These are phyloP conservation scores for Salisapilia sapeloensis DNA, from an alignment of 352 stramenopile species.

Conservation along the genomic window DNA sequence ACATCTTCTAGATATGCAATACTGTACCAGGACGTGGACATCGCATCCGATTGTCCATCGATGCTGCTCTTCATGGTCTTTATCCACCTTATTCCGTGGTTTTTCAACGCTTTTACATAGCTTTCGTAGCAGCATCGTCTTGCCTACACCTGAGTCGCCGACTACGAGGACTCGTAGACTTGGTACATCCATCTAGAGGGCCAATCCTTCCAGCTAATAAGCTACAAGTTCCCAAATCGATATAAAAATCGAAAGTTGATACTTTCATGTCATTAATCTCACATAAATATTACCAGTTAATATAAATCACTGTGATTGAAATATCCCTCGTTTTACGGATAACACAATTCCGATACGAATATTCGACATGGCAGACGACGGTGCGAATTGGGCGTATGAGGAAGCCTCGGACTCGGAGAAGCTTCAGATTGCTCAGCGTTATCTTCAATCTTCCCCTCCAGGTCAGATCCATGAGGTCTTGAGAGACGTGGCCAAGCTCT, in stretches of 20 bases:
- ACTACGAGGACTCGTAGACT: constrained; percentile 65
- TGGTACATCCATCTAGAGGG: constrained; percentile 52
- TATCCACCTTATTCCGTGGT: constrained; percentile 4
- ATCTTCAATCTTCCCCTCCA: constrained; percentile 79
- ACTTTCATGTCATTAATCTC: too few species aligned
- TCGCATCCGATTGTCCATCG: constrained; percentile 74
- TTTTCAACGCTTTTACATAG: constrained; percentile 25
- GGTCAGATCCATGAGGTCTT: constrained; percentile 81
- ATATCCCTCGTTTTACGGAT: too few species aligned
- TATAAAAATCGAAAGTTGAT: too few species aligned
- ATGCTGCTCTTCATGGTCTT: constrained; percentile 4
- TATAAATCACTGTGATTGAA: too few species aligned
- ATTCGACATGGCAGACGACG: constrained; percentile 44
- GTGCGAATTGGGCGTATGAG: constrained; percentile 40
- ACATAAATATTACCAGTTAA: too few species aligned
- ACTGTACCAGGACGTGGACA: constrained; percentile 45
- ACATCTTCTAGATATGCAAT: too few species aligned
- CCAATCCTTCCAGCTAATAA: too few species aligned
- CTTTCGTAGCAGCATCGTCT: constrained; percentile 52
- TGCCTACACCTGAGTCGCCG: constrained; percentile 74
- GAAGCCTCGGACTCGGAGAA: constrained; percentile 77
- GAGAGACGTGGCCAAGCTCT: constrained; percentile 70
- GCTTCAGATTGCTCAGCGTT: constrained; percentile 76
- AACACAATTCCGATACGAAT: too few species aligned
- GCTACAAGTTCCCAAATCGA: too few species aligned